These are phyloP conservation scores for Plectosphaerella plurivora DNA, from an alignment of 2,329 filamentous ascomycete species.

Conservation along the genomic window DNA sequence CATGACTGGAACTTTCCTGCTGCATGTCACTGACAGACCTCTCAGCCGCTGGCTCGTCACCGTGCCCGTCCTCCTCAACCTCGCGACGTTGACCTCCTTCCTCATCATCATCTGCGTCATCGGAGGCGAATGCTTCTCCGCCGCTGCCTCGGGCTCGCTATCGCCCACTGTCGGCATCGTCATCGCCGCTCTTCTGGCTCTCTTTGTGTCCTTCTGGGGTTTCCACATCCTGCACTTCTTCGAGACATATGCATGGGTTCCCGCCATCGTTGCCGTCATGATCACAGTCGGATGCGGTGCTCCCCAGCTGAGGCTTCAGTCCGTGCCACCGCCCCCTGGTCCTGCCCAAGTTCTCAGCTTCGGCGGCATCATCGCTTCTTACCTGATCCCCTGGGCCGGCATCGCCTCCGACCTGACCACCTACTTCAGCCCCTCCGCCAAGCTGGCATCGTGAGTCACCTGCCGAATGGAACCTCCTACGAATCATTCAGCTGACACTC, in stretches of 20 bases:
- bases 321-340: constrained; percentile 27
- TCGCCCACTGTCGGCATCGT: constrained; percentile 55
- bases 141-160: constrained; percentile 43
- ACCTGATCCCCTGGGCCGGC: constrained; percentile 58
- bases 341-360: constrained; percentile 48
- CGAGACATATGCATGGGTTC: constrained; percentile 54
- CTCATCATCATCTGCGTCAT: constrained; percentile 57
- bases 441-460: constrained; percentile 20
- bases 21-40: constrained; percentile 3
- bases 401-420: constrained; percentile 57
- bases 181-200: constrained; percentile 50
- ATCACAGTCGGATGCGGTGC: constrained; percentile 53
- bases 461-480: background rate
- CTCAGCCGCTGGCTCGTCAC: constrained; percentile 49
- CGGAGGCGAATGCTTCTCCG: constrained; percentile 54
- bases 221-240: constrained; percentile 53
- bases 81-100: constrained; percentile 61
- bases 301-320: constrained; percentile 42
- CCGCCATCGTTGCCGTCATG: constrained; percentile 48
- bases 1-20: background rate
- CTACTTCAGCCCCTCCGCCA: constrained; percentile 49
- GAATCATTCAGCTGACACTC: too few relatives aligned
- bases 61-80: constrained; percentile 57
- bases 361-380: constrained; percentile 57
- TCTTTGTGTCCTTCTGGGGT: constrained; percentile 60